Evolutionary conservation across 257 asterid species (phyloP).

Genomic region (Coffea canephora): DNA sequence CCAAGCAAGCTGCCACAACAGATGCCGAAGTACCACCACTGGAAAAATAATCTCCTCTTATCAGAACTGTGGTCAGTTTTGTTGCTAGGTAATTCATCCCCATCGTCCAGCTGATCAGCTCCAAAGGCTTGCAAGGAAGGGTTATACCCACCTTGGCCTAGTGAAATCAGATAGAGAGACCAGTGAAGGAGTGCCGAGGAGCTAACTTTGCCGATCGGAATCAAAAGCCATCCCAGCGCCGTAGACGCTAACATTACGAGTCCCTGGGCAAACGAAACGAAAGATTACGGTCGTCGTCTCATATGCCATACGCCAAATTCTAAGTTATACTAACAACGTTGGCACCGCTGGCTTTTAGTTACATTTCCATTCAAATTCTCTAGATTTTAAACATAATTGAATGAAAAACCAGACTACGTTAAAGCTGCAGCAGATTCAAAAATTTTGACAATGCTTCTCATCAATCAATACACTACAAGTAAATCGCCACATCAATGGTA

Average conservation of each 20-base stretch:
- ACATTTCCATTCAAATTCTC: neutral
- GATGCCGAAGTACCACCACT: conserved; percentile 89
- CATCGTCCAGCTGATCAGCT: conserved; percentile 64
- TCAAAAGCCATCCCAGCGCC: conserved; percentile 60
- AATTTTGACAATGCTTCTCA: neutral
- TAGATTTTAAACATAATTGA: neutral
- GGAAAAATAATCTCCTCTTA: conserved; percentile 68
- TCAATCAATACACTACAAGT: neutral
- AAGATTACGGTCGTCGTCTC: neutral
- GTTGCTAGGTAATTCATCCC: conserved; percentile 43
- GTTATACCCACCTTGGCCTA: conserved; percentile 84
- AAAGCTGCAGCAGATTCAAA: neutral
- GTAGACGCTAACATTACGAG: conserved; percentile 71
- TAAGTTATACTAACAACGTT: too few species aligned
- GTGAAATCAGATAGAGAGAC: conserved; percentile 72
- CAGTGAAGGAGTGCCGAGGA: conserved; percentile 46
- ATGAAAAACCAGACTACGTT: neutral
- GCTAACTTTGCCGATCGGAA: conserved; percentile 25
- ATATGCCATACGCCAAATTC: neutral
- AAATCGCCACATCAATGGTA: neutral
- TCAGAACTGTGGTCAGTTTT: conserved; percentile 26
- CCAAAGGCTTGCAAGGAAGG: conserved; percentile 94
- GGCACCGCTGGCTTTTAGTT: neutral
- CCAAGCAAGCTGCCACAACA: conserved; percentile 90
- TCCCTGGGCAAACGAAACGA: conserved; percentile 47